phyloP scores from a whole-genome alignment of 1,284 basidiomycete genomes.

The Phylloboletellus chloephorus region DNA sequence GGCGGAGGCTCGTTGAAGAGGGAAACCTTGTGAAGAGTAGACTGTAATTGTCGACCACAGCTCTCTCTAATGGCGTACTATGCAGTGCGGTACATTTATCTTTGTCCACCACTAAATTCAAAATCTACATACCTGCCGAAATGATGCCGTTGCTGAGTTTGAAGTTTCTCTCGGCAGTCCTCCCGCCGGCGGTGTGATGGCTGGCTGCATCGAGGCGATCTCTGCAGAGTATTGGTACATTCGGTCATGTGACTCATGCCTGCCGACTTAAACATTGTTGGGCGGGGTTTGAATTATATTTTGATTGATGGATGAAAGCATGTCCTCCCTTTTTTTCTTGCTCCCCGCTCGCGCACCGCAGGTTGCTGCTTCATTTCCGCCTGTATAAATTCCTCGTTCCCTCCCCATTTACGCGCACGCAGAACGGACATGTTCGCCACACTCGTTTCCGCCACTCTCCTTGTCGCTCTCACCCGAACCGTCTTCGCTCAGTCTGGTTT shows the following conservation, averaged over 20 bases:
- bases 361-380: slow-evolving; percentile 20
- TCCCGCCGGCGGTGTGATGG: no score
- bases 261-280: no score
- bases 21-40: slow-evolving; percentile 46
- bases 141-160: no score
- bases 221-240: no score
- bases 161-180: no score
- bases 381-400: slow-evolving; percentile 10
- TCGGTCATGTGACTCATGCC: no score
- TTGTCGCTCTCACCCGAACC: slow-evolving; percentile 49
- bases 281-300: slow-evolving; percentile 21
- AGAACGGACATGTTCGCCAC: slow-evolving; percentile 61
- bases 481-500: slow-evolving; percentile 46
- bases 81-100: no score
- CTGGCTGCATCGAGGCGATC: no score
- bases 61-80: no score
- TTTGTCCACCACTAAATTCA: no score
- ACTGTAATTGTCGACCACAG: slow-evolving; percentile 18
- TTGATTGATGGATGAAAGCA: neutral
- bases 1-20: slow-evolving; percentile 65
- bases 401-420: slow-evolving; percentile 19
- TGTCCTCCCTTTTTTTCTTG: neutral
- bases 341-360: neutral
- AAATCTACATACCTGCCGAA: no score
- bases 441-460: slow-evolving; percentile 66